Evolutionary conservation across 495 filamentous ascomycete genomes (phyloP), one percentile per base, ranked within the genome.

Genomic region (Daldinia concentrica): DNA sequence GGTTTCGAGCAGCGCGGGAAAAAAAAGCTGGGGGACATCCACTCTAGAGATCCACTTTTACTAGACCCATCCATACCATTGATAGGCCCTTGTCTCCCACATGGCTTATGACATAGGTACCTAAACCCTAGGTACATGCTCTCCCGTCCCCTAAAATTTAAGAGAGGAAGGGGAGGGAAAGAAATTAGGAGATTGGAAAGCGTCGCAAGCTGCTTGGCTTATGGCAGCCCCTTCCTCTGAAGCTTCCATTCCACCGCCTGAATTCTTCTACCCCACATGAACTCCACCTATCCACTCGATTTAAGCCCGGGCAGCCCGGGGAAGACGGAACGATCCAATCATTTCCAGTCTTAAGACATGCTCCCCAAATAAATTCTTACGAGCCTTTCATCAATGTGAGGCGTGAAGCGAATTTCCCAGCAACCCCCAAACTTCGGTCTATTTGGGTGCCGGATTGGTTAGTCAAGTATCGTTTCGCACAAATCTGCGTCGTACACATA

Each of bases 241-340:
- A 73, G 65, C 71, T 73, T 73, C 71, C 58, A 73, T 73, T 65
- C 70, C 70, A 73, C 70, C 70, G 61, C 70, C 34, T 73, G 55
- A 68, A 54, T 58, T 63, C 50, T 73, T 73, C 71, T 73, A 73
- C 71, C 71, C 71, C 71, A 73, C 71, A 73, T 3, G 5, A 0
- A 64, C 64, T 60, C 64, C 69, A 68, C 65, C 56, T 30, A 30
- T 14, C 14, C 29, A 48, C 43, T 48, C 19, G 43, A 24, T 11
- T 48, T 59, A 27, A 58, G 56, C 22, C 57, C 61, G 61, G 62
- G 62, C 41, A 73, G 32, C 30, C 66, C 71, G 65, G 71, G 71
- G 71, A 66, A 69, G 27, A 69, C 71, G 66, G 65, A 11, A 69
- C 6, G 37, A 17, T 58, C 70, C 70, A 73, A 69, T 73, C 70